These are phyloP conservation scores for Globisporangium barbulae DNA, from an alignment of 352 stramenopile genomes.

Conservation along the genomic window DNA sequence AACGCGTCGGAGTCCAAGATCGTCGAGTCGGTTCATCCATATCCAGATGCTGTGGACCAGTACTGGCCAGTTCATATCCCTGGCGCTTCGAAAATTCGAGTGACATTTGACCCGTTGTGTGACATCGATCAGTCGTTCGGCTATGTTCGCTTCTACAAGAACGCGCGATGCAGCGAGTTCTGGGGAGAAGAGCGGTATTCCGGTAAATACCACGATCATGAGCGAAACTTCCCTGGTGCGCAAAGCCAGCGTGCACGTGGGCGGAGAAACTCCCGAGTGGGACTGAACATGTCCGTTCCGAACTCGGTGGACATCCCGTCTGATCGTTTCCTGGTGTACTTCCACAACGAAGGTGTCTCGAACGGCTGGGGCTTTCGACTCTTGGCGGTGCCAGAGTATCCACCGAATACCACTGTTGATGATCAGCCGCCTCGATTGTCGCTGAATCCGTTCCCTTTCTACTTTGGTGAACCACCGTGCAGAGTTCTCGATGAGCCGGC, in stretches of 20 bases:
- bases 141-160: conserved; percentile 74
- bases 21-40: conserved; percentile 60
- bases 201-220: conserved; percentile 67
- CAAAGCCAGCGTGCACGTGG: conserved; percentile 51
- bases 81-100: conserved; percentile 61
- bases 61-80: conserved; percentile 74
- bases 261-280: conserved; percentile 21
- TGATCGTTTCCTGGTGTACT: conserved; percentile 74
- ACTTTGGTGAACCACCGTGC: conserved; percentile 59
- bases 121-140: conserved; percentile 58
- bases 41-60: conserved; percentile 45
- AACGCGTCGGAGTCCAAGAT: conserved; percentile 46
- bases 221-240: conserved; percentile 70
- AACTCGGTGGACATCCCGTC: conserved; percentile 57
- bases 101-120: conserved; percentile 73
- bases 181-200: conserved; percentile 75
- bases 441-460: conserved; percentile 66
- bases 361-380: conserved; percentile 72
- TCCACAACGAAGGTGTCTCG: conserved; percentile 51
- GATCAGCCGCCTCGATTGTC: background rate
- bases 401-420: background rate
- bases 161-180: conserved; percentile 54
- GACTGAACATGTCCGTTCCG: conserved; percentile 1
- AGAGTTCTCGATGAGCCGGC: conserved; percentile 44
- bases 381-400: conserved; percentile 48